These are phyloP conservation scores for Amanita subjunquillea DNA, from an alignment of 768 basidiomycete species.

Conservation along the genomic window DNA sequence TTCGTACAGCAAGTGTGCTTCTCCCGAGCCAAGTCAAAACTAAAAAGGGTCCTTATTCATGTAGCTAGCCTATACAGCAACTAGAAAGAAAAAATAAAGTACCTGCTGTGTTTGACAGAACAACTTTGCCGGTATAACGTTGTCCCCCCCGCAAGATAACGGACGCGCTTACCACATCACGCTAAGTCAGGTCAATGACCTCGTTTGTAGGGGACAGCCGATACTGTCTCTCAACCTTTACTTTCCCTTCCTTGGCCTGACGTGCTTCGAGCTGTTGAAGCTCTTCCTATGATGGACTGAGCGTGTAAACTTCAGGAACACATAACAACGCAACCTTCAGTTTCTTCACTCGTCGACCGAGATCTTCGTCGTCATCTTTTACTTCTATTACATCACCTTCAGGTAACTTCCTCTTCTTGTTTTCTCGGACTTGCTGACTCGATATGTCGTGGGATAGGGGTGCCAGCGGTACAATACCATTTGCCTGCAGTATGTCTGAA, in stretches of 20 bases:
- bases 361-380: background rate
- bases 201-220: background rate
- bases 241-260: conserved; percentile 1
- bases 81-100: no score
- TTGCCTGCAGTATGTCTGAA: conserved; percentile 12
- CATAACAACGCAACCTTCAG: background rate
- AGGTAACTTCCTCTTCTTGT: background rate
- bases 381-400: background rate
- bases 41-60: no score
- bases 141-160: no score
- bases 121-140: no score
- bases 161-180: no score
- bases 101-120: no score
- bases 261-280: background rate
- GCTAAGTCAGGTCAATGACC: background rate
- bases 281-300: background rate
- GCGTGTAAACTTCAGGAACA: background rate
- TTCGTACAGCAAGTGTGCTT: no score
- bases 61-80: no score
- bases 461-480: conserved; percentile 8
- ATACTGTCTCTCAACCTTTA: background rate
- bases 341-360: background rate
- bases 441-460: background rate
- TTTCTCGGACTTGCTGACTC: background rate
- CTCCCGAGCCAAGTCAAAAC: no score